phyloP scores from a whole-genome alignment of 306 rosid species.

The Glycine soja region DNA sequence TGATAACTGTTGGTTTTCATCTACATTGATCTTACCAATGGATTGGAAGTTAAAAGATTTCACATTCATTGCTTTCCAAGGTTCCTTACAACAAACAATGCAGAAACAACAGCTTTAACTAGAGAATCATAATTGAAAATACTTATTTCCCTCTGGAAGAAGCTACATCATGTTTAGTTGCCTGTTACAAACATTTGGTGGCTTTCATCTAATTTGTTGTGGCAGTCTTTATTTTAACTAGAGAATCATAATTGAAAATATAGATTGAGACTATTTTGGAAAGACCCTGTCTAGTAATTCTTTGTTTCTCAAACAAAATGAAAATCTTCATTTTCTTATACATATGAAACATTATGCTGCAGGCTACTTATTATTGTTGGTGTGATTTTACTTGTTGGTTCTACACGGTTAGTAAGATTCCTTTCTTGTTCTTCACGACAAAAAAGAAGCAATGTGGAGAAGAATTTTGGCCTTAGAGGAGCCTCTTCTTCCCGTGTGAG shows the following conservation, averaged over 20 bases:
- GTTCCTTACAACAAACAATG: constrained; percentile 19
- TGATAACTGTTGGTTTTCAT: constrained; percentile 22
- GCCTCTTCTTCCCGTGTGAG: constrained; percentile 60
- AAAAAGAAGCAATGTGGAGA: constrained; percentile 60
- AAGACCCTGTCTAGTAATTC: neutral
- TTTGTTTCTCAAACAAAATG: neutral
- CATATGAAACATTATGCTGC: constrained; percentile 45
- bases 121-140: no score
- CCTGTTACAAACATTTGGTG: neutral
- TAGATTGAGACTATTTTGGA: neutral
- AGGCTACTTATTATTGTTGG: constrained; percentile 87
- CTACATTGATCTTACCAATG: constrained; percentile 16
- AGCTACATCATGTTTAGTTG: neutral
- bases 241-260: neutral
- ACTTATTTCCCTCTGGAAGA: constrained; percentile 8
- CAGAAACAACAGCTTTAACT: neutral
- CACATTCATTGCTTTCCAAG: neutral
- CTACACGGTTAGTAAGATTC: constrained; percentile 65
- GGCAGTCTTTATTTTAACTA: constrained; percentile 8
- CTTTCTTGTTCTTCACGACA: constrained; percentile 59
- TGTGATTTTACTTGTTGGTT: constrained; percentile 89
- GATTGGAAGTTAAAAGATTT: neutral
- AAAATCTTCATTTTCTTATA: constrained; percentile 21
- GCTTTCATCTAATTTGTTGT: constrained; percentile 16
- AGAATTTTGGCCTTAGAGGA: constrained; percentile 61